phyloP scores from a whole-genome alignment of 2,329 filamentous ascomycete species.

The Rasamsonia emersonii region DNA sequence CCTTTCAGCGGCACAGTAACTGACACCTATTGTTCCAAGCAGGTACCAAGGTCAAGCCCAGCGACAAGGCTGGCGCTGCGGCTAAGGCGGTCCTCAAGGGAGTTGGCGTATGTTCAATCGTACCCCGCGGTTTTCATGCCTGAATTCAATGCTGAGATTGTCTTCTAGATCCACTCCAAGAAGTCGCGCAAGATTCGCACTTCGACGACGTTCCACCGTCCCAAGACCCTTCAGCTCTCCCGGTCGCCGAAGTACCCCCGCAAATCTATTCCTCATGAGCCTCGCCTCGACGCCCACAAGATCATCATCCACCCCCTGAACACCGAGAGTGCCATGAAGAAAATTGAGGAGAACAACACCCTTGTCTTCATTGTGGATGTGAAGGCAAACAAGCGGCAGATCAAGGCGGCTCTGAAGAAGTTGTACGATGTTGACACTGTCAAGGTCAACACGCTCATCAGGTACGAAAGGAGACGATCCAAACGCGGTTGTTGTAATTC shows the following conservation, averaged over 20 bases:
- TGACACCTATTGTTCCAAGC: too few species aligned
- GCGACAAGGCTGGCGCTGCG: slow-evolving; percentile 74
- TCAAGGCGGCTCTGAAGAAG: slow-evolving; percentile 97
- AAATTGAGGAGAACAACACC: slow-evolving; percentile 99
- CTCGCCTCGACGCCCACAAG: slow-evolving; percentile 95
- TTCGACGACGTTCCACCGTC: slow-evolving; percentile 92
- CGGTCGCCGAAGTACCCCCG: slow-evolving; percentile 92
- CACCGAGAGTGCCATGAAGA: slow-evolving; percentile 99
- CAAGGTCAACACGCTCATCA: slow-evolving; percentile 99
- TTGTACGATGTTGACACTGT: slow-evolving; percentile 96
- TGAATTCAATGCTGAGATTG: slow-evolving; percentile 16
- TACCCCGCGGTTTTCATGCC: not conserved
- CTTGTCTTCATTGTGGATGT: slow-evolving; percentile 94
- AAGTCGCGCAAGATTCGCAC: slow-evolving; percentile 90
- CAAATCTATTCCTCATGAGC: slow-evolving; percentile 83
- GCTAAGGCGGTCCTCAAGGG: slow-evolving; percentile 95
- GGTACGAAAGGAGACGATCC: slow-evolving; percentile 45
- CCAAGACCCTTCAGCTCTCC: slow-evolving; percentile 90
- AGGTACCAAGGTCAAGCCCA: slow-evolving; percentile 48
- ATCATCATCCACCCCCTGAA: slow-evolving; percentile 97
- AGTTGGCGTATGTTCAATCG: slow-evolving; percentile 70
- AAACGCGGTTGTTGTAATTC: not conserved
- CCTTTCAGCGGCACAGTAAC: too few species aligned
- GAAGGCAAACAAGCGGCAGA: slow-evolving; percentile 99
- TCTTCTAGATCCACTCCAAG: slow-evolving; percentile 57